Base-by-base conservation (phyloP, 1,284 basidiomycete genomes). In the Pulveroboletus sp. region DNA sequence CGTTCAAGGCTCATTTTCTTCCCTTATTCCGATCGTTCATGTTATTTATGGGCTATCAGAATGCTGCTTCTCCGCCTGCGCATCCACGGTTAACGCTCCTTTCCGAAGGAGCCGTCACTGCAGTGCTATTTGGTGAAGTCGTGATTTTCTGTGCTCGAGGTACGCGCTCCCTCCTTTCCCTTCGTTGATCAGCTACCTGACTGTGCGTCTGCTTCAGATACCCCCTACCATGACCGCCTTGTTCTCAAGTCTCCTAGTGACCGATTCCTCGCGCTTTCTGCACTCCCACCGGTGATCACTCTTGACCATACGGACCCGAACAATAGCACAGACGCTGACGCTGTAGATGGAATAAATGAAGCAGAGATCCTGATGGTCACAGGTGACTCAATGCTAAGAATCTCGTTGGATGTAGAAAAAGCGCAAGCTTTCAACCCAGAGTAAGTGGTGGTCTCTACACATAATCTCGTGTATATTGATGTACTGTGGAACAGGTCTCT, bases 91-190 rank as follows among this genome's bases (percentile, higher is more conserved):
- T 92, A 54, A 81, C 82, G 53, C 75, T 86, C 18, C 72, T 90
- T 28, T 73, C 77, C 15, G 78, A 76, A 22, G 87, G 86, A 28
- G 74, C 78, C 29, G 65, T 89, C 10, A 73, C 85, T 33, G 78
- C 80, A 49, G 79, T 91, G 9, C 83, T 90, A 62, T 92, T 91
- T 62, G 87, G 88, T 18, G 89, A 92, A 69, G 85, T 87, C 3
- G 81, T 91, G n/a, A 84, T 86, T 8, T 72, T 91, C 14, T 87
- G 86, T 68, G 80, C 86, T 45, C 78, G 81, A 75, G 81, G 89
- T 87, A 63, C 14, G 74, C 58, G 20, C 24, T 39, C 26, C 24
- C 28, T 51, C 26, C 40, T 36, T 22, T 43, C 43, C 31, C 20
- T 52, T 49, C 11, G 8, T 5, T n/a, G 8, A 14, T 49, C 2